Conservation (phyloP, 306 rosid genomes). For the Glycine tomentella region DNA sequence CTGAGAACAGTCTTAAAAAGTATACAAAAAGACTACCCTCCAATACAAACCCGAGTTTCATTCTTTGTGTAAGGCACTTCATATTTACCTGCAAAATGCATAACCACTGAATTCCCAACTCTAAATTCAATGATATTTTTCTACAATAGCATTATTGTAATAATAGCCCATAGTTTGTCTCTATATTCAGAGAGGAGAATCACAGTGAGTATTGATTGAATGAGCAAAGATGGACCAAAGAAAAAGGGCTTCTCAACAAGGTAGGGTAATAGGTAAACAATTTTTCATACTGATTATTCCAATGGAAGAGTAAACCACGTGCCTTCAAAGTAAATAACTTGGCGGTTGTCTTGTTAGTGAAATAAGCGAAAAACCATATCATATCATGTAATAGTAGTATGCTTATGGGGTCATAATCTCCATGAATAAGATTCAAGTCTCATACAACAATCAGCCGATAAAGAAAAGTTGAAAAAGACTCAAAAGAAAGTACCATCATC, state of each 20-base stretch:
- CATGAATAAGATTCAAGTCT: neutral
- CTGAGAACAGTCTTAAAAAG: too few relatives aligned
- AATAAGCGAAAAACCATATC: neutral
- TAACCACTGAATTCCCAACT: conserved; percentile 46
- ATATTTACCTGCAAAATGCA: conserved; percentile 57
- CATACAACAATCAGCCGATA: conserved; percentile 13
- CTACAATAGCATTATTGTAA: conserved; percentile 32
- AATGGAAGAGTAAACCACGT: conserved; percentile 1
- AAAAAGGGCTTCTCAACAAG: conserved; percentile 26
- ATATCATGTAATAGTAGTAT: too few relatives aligned
- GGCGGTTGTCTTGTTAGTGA: conserved; percentile 11
- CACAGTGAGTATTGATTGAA: conserved; percentile 26
- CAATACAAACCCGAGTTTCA: conserved; percentile 55
- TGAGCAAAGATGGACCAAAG: conserved; percentile 35
- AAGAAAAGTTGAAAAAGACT: conserved; percentile 11
- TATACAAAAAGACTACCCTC: conserved; percentile 20
- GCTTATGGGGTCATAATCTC: neutral
- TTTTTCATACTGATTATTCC: conserved; percentile 8
- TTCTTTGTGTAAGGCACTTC: conserved; percentile 59
- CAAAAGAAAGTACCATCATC: conserved; percentile 15
- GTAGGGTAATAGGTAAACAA: conserved; percentile 31
- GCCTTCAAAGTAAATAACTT: conserved; percentile 24
- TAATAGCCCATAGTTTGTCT: conserved; percentile 27
- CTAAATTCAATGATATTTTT: conserved; percentile 42
- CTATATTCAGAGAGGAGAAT: conserved; percentile 14